A percentile compares a stretch with the other conserved stretches of the same genome.
Evolutionary conservation across 331 rosid genomes (phyloP).

Genomic region (Telfairia occidentalis): DNA sequence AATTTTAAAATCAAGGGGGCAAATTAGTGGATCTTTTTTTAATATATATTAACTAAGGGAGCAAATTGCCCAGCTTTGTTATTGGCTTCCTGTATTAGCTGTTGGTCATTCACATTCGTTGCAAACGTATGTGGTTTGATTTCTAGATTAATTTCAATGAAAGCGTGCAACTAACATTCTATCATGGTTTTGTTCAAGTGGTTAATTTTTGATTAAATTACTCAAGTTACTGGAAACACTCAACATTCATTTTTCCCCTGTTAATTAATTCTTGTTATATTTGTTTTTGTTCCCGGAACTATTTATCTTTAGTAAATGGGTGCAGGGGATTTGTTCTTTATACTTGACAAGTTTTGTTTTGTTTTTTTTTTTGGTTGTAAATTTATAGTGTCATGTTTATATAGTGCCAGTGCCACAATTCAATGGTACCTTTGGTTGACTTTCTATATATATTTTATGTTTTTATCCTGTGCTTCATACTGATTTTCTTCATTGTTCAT

Average conservation of each 20-base stretch:
- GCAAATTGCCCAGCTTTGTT: background rate
- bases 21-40: background rate
- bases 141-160: background rate
- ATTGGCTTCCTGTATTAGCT: background rate
- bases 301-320: background rate
- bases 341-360: background rate
- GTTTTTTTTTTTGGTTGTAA: too few species aligned
- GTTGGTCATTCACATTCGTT: background rate
- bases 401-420: background rate
- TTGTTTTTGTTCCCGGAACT: background rate
- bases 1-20: background rate
- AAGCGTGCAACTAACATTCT: background rate
- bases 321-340: background rate
- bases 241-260: background rate
- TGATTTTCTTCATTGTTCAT: conserved; percentile 5
- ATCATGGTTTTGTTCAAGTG: background rate
- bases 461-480: background rate
- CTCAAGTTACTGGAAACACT: background rate
- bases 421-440: background rate
- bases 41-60: background rate
- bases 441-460: background rate
- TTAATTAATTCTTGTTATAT: background rate
- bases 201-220: background rate
- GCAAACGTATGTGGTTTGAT: background rate
- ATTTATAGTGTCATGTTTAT: background rate